Conservation (phyloP, 2,329 filamentous ascomycete species). For the Phaeosphaeria sp. region DNA sequence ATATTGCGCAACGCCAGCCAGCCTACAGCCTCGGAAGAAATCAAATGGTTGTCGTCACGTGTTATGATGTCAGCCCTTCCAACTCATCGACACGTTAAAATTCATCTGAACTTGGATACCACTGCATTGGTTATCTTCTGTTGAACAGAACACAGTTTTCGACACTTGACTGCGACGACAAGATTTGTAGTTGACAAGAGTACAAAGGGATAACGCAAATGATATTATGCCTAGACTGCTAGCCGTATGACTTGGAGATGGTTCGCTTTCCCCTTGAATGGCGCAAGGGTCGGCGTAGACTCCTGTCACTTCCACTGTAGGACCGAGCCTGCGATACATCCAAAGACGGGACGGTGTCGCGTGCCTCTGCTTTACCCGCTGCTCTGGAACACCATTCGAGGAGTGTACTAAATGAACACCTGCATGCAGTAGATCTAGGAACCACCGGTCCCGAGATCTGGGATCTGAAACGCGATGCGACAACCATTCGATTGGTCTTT, state of each 20-base stretch:
- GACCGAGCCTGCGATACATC: too few species aligned
- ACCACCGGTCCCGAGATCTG: slow-evolving; percentile 22
- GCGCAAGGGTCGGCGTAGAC: too few species aligned
- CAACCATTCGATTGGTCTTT: slow-evolving; percentile 18
- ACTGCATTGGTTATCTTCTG: background rate
- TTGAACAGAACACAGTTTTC: background rate
- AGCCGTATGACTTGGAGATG: too few species aligned
- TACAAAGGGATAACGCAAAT: too few species aligned
- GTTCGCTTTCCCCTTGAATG: too few species aligned
- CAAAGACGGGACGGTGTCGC: background rate
- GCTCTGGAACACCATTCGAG: background rate
- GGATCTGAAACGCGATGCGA: slow-evolving; percentile 18
- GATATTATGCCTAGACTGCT: too few species aligned
- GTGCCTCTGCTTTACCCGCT: background rate
- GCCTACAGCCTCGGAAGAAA: background rate
- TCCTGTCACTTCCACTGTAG: too few species aligned
- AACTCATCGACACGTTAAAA: background rate
- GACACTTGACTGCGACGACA: too few species aligned
- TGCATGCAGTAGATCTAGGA: slow-evolving; percentile 20
- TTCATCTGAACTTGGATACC: background rate
- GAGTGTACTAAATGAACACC: slow-evolving; percentile 5
- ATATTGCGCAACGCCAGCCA: background rate
- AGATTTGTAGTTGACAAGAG: too few species aligned
- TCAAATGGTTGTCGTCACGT: background rate
- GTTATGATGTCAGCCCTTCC: background rate